Percentiles rank a stretch among this genome's conserved stretches.
Evolutionary conservation across 345 rosid genomes (phyloP).

Genomic region (Acer campestre): DNA sequence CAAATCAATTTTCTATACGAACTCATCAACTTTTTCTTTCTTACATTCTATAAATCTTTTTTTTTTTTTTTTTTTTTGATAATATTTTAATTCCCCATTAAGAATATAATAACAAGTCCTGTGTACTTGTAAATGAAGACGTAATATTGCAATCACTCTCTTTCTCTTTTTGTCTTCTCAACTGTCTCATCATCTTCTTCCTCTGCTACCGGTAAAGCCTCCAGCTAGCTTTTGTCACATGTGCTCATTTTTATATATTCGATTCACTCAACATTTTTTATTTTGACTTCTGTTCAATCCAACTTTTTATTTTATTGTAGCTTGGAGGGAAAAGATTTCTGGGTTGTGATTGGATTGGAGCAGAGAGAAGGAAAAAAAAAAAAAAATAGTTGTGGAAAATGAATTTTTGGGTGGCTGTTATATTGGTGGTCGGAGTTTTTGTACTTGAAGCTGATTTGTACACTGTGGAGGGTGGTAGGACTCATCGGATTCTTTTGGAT

Average conservation of each 20-base stretch:
- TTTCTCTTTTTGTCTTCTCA: background rate
- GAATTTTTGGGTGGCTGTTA: slow-evolving; percentile 16
- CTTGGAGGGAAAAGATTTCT: slow-evolving; percentile 1
- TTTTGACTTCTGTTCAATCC: background rate
- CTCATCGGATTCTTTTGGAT: slow-evolving; percentile 75
- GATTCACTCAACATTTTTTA: background rate
- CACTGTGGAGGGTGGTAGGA: slow-evolving; percentile 26
- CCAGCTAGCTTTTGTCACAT: background rate
- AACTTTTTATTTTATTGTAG: background rate
- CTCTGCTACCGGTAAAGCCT: background rate
- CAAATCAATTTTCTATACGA: background rate
- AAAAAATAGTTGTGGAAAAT: slow-evolving; percentile 32
- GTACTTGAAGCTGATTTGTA: slow-evolving; percentile 20
- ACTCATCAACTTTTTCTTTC: background rate
- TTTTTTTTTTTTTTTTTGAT: background rate
- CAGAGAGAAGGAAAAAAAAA: background rate
- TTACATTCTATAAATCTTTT: background rate
- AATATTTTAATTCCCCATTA: background rate
- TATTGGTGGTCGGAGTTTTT: slow-evolving; percentile 27
- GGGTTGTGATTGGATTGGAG: slow-evolving; percentile 26
- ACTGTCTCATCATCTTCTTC: slow-evolving; percentile 3
- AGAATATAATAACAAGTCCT: background rate
- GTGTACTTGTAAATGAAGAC: background rate
- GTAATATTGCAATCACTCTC: background rate
- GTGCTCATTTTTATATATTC: background rate